Conservation (phyloP, 345 rosid species). For the Corymbia maculata region DNA sequence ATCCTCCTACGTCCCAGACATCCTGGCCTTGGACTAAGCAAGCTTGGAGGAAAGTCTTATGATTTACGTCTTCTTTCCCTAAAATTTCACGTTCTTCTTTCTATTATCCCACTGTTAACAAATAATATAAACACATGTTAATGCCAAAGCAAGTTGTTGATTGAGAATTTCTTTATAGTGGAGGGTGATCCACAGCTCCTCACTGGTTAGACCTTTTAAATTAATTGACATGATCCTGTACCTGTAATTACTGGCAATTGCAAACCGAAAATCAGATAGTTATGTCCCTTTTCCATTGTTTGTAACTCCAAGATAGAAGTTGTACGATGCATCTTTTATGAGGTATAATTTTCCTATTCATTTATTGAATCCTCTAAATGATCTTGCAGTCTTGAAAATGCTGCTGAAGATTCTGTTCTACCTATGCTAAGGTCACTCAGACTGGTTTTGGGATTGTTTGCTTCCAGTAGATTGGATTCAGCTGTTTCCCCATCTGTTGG, state of each 20-base stretch:
- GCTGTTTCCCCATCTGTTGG: constrained; percentile 36
- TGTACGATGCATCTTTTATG: background rate
- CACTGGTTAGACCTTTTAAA: background rate
- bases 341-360: background rate
- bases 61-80: background rate
- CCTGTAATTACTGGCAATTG: background rate
- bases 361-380: background rate
- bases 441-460: constrained; percentile 47
- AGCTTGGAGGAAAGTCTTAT: background rate
- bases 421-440: constrained; percentile 87
- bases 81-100: background rate
- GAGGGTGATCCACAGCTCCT: background rate
- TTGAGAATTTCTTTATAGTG: background rate
- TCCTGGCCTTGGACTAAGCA: background rate
- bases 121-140: background rate
- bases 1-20: background rate
- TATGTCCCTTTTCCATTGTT: background rate
- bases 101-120: background rate
- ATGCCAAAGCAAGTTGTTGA: background rate
- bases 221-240: background rate
- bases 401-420: constrained; percentile 80
- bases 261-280: background rate
- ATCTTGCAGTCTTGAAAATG: constrained; percentile 85
- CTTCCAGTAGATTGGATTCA: constrained; percentile 33
- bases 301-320: background rate